A percentile compares a stretch with the other conserved stretches of the same genome.
Conservation (phyloP, 2,329 filamentous ascomycete genomes). For the Helminthosporium solani region DNA sequence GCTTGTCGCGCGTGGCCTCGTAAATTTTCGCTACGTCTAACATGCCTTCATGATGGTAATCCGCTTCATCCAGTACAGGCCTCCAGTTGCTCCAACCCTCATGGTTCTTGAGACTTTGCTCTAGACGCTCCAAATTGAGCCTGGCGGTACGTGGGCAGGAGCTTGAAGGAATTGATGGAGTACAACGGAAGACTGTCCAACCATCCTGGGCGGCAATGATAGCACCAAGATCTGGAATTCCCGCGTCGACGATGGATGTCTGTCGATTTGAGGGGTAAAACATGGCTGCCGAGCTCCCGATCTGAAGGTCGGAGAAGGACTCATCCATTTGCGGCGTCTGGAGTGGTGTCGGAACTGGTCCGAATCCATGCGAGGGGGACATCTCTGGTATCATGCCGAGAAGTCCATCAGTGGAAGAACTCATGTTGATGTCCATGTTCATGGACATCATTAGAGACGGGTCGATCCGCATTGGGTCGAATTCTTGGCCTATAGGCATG, state of each 20-base stretch:
- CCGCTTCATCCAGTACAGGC: conserved; percentile 51
- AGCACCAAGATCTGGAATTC: conserved; percentile 47
- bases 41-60: conserved; percentile 49
- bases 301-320: conserved; percentile 49
- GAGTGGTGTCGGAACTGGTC: conserved; percentile 48
- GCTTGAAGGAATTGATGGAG: conserved; percentile 49
- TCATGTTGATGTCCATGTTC: conserved; percentile 48
- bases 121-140: conserved; percentile 53
- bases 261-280: conserved; percentile 45
- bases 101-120: conserved; percentile 53
- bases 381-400: conserved; percentile 50
- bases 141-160: conserved; percentile 54
- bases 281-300: conserved; percentile 45
- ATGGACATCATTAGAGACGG: conserved; percentile 49
- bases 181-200: conserved; percentile 56
- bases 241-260: conserved; percentile 41
- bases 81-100: conserved; percentile 55
- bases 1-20: conserved; percentile 63
- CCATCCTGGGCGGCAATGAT: conserved; percentile 54
- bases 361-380: conserved; percentile 38
- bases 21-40: conserved; percentile 52
- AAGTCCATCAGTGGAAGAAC: conserved; percentile 42
- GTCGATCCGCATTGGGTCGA: conserved; percentile 48
- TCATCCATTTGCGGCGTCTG: conserved; percentile 51
- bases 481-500: conserved; percentile 48